phyloP scores from a whole-genome alignment of 495 filamentous ascomycete species.

The Aspergillus egyptiacus region DNA sequence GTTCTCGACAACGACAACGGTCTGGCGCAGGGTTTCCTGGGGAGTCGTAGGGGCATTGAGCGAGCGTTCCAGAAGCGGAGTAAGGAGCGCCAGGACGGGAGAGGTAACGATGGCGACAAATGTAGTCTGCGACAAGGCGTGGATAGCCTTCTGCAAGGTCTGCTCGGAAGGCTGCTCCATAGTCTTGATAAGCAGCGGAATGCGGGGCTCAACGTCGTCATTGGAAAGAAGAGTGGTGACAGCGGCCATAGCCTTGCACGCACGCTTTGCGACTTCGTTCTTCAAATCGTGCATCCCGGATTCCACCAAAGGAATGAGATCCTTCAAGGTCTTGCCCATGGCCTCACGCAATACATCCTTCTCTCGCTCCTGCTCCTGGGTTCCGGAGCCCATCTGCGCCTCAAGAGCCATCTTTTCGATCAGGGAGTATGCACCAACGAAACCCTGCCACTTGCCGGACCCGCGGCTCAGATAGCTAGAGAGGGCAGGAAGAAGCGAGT shows the following conservation, averaged over 20 bases:
- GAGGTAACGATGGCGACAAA: constrained; percentile 97
- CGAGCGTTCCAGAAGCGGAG: constrained; percentile 87
- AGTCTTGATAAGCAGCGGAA: constrained; percentile 86
- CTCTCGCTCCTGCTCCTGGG: constrained; percentile 69
- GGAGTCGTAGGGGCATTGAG: constrained; percentile 84
- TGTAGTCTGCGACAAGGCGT: constrained; percentile 95
- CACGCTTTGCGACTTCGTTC: constrained; percentile 80
- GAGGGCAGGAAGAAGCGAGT: constrained; percentile 69
- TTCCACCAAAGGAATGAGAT: constrained; percentile 88
- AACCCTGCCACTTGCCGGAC: constrained; percentile 92
- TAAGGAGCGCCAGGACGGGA: constrained; percentile 95
- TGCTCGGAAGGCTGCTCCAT: constrained; percentile 93
- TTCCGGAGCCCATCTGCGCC: constrained; percentile 75
- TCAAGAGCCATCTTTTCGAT: constrained; percentile 89
- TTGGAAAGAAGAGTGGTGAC: constrained; percentile 89
- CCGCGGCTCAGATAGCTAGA: constrained; percentile 67
- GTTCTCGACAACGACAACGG: constrained; percentile 97
- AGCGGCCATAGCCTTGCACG: constrained; percentile 82
- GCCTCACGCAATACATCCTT: constrained; percentile 85
- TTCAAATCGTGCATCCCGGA: constrained; percentile 95
- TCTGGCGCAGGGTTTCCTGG: constrained; percentile 93
- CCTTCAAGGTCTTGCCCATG: constrained; percentile 87
- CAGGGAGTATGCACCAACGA: constrained; percentile 74
- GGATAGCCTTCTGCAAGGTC: constrained; percentile 87
- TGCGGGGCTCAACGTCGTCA: constrained; percentile 90